Percentiles rank a stretch among this genome's conserved stretches.
phyloP scores from a whole-genome alignment of 257 asterid genomes.

The Solanum chmielewskii region DNA sequence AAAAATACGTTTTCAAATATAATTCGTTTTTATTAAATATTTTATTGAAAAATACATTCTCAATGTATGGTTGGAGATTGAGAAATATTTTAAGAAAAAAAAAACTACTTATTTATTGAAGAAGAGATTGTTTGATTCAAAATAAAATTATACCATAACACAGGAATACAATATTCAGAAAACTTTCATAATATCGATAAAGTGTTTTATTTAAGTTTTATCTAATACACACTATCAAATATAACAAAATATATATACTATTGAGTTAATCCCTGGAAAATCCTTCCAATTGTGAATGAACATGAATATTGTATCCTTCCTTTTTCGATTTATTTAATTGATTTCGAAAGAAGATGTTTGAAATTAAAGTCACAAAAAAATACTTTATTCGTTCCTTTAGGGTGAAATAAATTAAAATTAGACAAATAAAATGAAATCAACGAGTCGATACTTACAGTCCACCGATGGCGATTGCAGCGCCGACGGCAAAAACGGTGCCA shows the following conservation, averaged over 20 bases:
- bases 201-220: background rate
- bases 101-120: background rate
- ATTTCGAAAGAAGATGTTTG: too few species aligned
- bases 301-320: too few species aligned
- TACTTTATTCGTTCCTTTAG: too few species aligned
- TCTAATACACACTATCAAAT: background rate
- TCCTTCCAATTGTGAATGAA: background rate
- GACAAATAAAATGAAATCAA: too few species aligned
- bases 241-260: too few species aligned
- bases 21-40: background rate
- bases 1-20: background rate
- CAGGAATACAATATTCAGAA: background rate
- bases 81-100: background rate
- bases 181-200: too few species aligned
- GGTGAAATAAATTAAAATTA: too few species aligned
- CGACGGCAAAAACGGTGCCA: constrained; percentile 84
- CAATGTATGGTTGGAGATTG: background rate
- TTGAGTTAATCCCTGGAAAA: background rate
- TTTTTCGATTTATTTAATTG: background rate
- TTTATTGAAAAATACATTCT: background rate
- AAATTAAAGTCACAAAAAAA: background rate
- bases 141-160: background rate
- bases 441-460: constrained; percentile 49
- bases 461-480: constrained; percentile 72
- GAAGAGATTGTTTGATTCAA: background rate